Conservation (phyloP, 2,329 filamentous ascomycete genomes). For the Fusarium multiceps region DNA sequence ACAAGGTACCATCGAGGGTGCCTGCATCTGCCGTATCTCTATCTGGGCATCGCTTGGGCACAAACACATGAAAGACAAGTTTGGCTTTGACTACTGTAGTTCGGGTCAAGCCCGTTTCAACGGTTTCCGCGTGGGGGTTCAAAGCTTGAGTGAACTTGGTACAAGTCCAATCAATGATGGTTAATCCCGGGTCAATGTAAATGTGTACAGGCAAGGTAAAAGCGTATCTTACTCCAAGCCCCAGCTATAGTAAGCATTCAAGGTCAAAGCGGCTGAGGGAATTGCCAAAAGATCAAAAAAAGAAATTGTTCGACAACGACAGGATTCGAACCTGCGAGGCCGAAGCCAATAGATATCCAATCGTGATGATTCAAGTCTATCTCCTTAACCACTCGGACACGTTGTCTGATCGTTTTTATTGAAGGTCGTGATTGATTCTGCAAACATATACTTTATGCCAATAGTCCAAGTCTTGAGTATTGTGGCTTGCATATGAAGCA, state of each 20-base stretch:
- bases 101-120: background rate
- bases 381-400: slow-evolving; percentile 33
- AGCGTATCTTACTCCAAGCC: background rate
- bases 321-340: slow-evolving; percentile 19
- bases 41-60: background rate
- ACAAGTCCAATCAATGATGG: background rate
- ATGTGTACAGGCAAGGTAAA: background rate
- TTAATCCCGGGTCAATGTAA: background rate
- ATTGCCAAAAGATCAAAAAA: background rate
- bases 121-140: background rate
- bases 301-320: slow-evolving; percentile 2
- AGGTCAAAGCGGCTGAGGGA: background rate
- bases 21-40: background rate
- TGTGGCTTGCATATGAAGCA: background rate
- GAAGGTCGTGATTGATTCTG: background rate
- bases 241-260: background rate
- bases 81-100: background rate
- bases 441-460: background rate
- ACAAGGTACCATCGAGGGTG: background rate
- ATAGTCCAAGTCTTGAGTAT: too few relatives aligned
- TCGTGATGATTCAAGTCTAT: slow-evolving; percentile 13
- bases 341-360: slow-evolving; percentile 21
- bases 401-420: slow-evolving; percentile 1
- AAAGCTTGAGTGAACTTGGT: background rate
- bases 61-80: background rate